Evolutionary conservation across 805 yeast species (phyloP).

Genomic region (Candida pini): DNA sequence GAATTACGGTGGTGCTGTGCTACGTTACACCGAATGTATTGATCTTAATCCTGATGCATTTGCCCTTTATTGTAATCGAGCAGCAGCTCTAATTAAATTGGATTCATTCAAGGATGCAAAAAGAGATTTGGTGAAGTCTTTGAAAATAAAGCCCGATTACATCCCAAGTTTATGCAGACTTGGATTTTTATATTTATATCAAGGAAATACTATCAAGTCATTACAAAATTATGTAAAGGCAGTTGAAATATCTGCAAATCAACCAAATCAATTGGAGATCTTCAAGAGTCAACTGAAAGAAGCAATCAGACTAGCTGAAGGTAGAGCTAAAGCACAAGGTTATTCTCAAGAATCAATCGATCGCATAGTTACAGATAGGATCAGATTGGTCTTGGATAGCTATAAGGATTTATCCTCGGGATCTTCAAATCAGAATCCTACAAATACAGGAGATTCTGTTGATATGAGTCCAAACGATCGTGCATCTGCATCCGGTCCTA

Average conservation of each 20-base stretch:
- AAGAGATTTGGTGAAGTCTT: conserved; percentile 29
- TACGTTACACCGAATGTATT: conserved; percentile 33
- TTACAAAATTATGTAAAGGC: conserved; percentile 33
- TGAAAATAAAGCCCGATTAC: conserved; percentile 28
- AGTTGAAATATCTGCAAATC: conserved; percentile 16
- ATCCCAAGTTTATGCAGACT: conserved; percentile 36
- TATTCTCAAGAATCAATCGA: conserved; percentile 25
- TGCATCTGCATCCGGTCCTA: too few relatives aligned
- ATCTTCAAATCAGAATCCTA: too few relatives aligned
- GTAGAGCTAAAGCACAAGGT: conserved; percentile 29
- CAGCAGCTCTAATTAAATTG: conserved; percentile 33
- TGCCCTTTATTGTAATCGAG: conserved; percentile 34
- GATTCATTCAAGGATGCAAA: conserved; percentile 32
- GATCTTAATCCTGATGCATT: conserved; percentile 27
- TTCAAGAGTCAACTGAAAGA: conserved; percentile 25
- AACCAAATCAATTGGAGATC: conserved; percentile 15
- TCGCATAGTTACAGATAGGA: conserved; percentile 19
- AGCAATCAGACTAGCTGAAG: conserved; percentile 23
- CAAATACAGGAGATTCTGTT: too few relatives aligned
- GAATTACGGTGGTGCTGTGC: conserved; percentile 30
- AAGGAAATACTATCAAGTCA: conserved; percentile 33
- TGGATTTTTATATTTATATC: conserved; percentile 30
- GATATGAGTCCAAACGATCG: too few relatives aligned
- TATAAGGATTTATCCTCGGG: conserved; percentile 9
- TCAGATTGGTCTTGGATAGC: conserved; percentile 18